These are phyloP conservation scores for Camillea tinctor DNA, from an alignment of 2,329 filamentous ascomycete genomes.

Conservation along the genomic window DNA sequence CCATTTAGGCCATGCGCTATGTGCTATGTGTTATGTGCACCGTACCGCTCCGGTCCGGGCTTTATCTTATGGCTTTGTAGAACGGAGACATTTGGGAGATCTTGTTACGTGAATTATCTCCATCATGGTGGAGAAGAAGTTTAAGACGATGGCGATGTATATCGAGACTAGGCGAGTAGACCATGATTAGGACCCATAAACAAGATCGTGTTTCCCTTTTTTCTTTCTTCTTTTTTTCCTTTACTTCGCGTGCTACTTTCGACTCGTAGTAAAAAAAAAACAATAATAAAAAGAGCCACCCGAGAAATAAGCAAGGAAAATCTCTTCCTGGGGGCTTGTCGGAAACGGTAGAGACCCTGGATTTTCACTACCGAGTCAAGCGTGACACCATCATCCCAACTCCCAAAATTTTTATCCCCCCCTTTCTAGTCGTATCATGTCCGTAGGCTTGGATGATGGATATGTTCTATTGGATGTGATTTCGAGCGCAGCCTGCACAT, in stretches of 20 bases:
- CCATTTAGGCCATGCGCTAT: neutral
- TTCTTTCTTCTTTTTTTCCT: no score
- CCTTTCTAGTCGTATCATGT: neutral
- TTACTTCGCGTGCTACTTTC: neutral
- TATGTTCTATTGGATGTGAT: neutral
- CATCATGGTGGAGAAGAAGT: slow-evolving; percentile 22
- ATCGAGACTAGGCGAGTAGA: neutral
- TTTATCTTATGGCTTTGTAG: neutral
- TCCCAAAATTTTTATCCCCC: neutral
- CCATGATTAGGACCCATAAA: neutral
- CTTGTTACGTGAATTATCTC: slow-evolving; percentile 17
- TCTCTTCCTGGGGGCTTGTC: neutral
- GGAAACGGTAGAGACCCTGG: no score
- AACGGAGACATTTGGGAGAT: slow-evolving; percentile 15
- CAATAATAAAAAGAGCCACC: neutral
- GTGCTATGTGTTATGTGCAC: neutral
- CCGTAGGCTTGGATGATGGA: neutral
- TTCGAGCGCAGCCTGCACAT: neutral
- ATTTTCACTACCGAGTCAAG: neutral
- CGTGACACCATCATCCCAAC: neutral
- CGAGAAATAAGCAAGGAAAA: neutral
- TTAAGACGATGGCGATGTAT: neutral
- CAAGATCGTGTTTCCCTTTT: neutral
- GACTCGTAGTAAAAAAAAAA: neutral
- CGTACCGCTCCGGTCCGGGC: neutral